Percentiles rank a stretch among this genome's conserved stretches.
phyloP scores from a whole-genome alignment of 2,329 filamentous ascomycete species.

The Aspergillus puulaauensis region DNA sequence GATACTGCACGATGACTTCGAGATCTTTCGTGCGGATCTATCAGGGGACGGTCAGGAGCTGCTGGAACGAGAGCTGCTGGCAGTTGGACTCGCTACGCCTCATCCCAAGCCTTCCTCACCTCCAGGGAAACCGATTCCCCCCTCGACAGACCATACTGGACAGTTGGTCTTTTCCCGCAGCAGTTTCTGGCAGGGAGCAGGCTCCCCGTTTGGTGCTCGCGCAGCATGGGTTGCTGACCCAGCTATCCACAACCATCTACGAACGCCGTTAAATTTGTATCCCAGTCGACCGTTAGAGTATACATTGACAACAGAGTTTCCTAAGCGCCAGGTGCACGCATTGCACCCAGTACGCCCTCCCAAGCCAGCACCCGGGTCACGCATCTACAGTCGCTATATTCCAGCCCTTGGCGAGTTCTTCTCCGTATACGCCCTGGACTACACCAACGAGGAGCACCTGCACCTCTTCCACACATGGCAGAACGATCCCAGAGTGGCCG shows the following conservation, averaged over 20 bases:
- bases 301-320: conserved; percentile 49
- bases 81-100: conserved; percentile 43
- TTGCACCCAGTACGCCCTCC: conserved; percentile 69
- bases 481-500: conserved; percentile 75
- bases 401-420: conserved; percentile 74
- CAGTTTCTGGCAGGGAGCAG: conserved; percentile 69
- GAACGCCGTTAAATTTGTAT: too few relatives aligned
- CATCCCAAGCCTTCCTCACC: conserved; percentile 44
- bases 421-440: conserved; percentile 71
- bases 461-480: conserved; percentile 75
- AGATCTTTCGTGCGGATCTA: conserved; percentile 35
- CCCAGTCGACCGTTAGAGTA: conserved; percentile 25
- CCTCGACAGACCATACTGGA: conserved; percentile 33
- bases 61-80: conserved; percentile 29
- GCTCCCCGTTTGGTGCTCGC: conserved; percentile 64
- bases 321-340: conserved; percentile 53
- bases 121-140: conserved; percentile 35
- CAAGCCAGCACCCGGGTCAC: conserved; percentile 68
- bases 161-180: conserved; percentile 52
- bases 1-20: conserved; percentile 28
- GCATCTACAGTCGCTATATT: conserved; percentile 75
- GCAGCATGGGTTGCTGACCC: conserved; percentile 59
- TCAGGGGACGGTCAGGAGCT: conserved; percentile 25
- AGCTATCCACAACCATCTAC: conserved; percentile 22
- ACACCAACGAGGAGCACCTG: conserved; percentile 62